Percentiles rank a stretch among this genome's conserved stretches.
These are phyloP conservation scores for Pugionium dolabratum DNA, from an alignment of 345 rosid genomes.

Conservation along the genomic window DNA sequence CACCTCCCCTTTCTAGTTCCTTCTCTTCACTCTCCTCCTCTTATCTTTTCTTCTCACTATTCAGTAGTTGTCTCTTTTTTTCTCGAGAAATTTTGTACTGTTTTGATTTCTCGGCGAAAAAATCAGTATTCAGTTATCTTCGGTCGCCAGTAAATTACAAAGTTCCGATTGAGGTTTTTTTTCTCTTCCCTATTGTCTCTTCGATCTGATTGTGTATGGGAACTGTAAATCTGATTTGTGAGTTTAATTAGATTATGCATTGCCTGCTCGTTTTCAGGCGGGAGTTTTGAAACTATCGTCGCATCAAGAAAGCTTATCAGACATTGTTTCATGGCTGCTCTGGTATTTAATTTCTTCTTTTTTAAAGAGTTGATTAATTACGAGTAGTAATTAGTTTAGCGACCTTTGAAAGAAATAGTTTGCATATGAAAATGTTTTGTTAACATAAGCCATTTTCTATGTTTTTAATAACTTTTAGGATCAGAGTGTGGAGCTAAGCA, in stretches of 20 bases:
- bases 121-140: not conserved
- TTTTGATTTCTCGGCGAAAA: constrained; percentile 18
- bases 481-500: constrained; percentile 33
- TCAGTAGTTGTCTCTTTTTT: not conserved
- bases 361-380: not conserved
- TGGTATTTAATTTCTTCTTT: constrained; percentile 25
- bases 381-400: not conserved
- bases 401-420: too few relatives aligned
- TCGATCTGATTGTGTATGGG: not conserved
- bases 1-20: constrained; percentile 21
- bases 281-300: not conserved
- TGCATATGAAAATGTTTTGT: not conserved
- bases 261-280: not conserved
- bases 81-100: constrained; percentile 6
- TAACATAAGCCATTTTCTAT: not conserved
- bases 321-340: constrained; percentile 29
- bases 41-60: not conserved
- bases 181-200: not conserved
- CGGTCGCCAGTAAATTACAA: not conserved
- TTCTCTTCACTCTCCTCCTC: constrained; percentile 10
- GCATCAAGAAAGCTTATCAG: constrained; percentile 4
- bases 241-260: too few relatives aligned
- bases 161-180: not conserved
- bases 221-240: not conserved
- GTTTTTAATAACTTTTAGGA: constrained; percentile 13